Base-by-base conservation (phyloP, 2,329 filamentous ascomycete species). In the Colletotrichum zoysiae region DNA sequence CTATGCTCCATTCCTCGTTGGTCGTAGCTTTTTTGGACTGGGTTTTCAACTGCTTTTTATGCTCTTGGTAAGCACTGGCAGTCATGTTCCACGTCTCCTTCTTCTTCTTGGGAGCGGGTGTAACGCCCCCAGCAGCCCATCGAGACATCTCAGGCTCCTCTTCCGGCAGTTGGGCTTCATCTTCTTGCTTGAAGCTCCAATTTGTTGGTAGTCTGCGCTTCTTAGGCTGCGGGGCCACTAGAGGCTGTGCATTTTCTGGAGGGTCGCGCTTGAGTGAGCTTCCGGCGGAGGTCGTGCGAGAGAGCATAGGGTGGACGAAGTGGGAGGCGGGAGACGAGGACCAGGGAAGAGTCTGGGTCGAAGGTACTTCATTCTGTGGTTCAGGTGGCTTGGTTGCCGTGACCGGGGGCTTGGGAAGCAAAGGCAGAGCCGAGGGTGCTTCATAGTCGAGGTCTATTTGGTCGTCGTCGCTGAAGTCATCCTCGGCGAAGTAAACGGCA, bases 391-490 rank as follows among this genome's bases (percentile, higher is more conserved):
- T 33, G 74, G 75, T 50, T 77, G 76, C 30, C 77, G 66, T 78
- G 76, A 80, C 38, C 53, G 77, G 44, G 75, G 78, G 62, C 72
- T 74, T 74, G 18, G 68, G 69, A 30, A 65, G 66, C 18, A 63
- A 51, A 9, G 85, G 85, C 4, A 89, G 84, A 2, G 87, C 84
- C 1, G 84, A 81, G 0, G 91, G 89, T 70, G 89, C 86, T 70
- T 93, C 87, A 63, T 90, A 87, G 74, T 95, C 88, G 26, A 93
- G 81, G 73, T 93, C 93, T 33, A 97, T 84, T 67, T 94, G 89
- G 26, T 91, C 87, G 76, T 97, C 95, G 78, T 95, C 93, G 76
- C 94, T 94, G 75, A 97, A 96, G 78, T 97, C 95, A 76, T 95
- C 91, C 74, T 95, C 93, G 71, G 90, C 89, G 74, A 95, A 93